Conservation (phyloP, 345 rosid species). For the Cardamine occulta region DNA sequence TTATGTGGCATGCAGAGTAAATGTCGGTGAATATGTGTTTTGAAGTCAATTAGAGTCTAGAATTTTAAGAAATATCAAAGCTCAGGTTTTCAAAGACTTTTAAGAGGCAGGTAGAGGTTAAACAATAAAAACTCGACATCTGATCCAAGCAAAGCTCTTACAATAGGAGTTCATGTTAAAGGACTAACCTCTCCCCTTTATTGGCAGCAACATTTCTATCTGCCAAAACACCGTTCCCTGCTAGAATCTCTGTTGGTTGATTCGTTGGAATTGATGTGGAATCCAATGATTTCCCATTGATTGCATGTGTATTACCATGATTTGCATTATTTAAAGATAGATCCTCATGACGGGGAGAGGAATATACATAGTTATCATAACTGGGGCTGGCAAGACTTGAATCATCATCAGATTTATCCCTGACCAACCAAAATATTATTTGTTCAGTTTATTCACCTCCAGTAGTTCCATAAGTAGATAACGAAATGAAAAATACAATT, state of each 20-base stretch:
- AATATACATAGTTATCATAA: constrained; percentile 46
- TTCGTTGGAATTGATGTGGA: constrained; percentile 40
- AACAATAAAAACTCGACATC: constrained; percentile 3
- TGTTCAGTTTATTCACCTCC: constrained; percentile 32
- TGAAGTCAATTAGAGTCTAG: background rate
- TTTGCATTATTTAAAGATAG: constrained; percentile 41
- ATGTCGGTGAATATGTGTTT: constrained; percentile 18
- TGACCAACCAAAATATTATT: constrained; percentile 39
- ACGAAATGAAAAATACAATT: background rate
- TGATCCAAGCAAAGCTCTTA: constrained; percentile 24
- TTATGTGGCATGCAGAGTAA: background rate
- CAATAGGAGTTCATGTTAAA: constrained; percentile 24
- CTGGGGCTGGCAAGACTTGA: constrained; percentile 58
- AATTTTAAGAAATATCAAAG: background rate
- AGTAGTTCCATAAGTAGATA: constrained; percentile 17
- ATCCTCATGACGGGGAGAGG: constrained; percentile 53
- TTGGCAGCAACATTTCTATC: constrained; percentile 45
- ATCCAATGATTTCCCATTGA: constrained; percentile 51
- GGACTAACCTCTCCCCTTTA: constrained; percentile 70
- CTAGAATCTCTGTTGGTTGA: constrained; percentile 51
- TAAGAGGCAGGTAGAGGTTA: constrained; percentile 11
- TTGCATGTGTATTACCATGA: constrained; percentile 53
- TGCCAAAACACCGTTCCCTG: constrained; percentile 39
- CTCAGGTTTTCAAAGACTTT: background rate
- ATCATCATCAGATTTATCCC: constrained; percentile 83